Base-by-base conservation (phyloP, 2,329 filamentous ascomycete species). In the Canariomyces notabilis region DNA sequence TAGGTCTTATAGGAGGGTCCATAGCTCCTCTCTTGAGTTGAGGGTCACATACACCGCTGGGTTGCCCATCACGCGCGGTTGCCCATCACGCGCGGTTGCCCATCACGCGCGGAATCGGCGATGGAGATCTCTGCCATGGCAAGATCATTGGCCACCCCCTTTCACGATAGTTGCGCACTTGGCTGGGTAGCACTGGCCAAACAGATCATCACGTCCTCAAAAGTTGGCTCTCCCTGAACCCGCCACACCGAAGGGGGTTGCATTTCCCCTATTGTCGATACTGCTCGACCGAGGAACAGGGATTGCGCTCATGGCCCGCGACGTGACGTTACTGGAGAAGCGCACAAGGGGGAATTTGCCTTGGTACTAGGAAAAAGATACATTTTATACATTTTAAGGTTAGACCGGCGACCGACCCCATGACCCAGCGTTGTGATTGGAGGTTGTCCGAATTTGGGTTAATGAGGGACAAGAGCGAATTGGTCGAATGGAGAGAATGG, bases 391-490 rank as follows among this genome's bases (percentile, higher is more conserved):
- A n/a, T n/a, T n/a, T 29, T 29, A 9, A 29, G 8, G 4, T 29
- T 29, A 29, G 26, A 3, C 26, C 26, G 4, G 26, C 26, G 26
- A 29, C 22, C 21, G 14, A 22, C 39, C 31, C 15, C 16, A 31
- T 39, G 39, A 26, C 33, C 38, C 15, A 22, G 29, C n/a, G 18
- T 20, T 42, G 41, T 48, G 48, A 51, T 51, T 51, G 48, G 48
- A 31, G 37, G 41, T 20, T 11, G 33, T 15, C 23, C n/a, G 29
- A 43, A 42, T 26, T 23, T 42, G 34, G 43, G 19, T 42, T 35
- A 18, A 38, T 41, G 42, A 47, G 44, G 39, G 14, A 12, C 2
- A 29, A 18, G 29, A 16, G 41, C 37, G 38, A 42, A 42, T 42
- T n/a, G n/a, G n/a, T n/a, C n/a, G n/a, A n/a, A n/a, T n/a, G n/a